Evolutionary conservation across 2,329 filamentous ascomycete species (phyloP).

Genomic region (Amauroascus verrucosus): DNA sequence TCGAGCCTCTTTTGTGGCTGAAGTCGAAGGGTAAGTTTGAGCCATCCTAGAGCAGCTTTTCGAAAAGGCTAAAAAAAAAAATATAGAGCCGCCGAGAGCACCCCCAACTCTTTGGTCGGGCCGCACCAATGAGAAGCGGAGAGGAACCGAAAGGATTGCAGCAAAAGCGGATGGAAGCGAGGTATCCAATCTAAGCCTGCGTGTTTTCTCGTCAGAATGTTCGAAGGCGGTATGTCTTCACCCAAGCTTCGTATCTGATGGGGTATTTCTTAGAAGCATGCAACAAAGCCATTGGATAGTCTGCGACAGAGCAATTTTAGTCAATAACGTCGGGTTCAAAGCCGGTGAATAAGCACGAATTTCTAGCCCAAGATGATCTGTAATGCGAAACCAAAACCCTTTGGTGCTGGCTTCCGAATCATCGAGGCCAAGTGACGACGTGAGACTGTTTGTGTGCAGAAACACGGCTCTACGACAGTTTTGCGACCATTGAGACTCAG

Average conservation of each 20-base stretch:
- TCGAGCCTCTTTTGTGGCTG: not conserved
- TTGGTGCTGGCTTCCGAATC: no score
- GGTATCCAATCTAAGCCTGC: not conserved
- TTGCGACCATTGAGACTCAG: no score
- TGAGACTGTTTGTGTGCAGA: no score
- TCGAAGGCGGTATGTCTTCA: not conserved
- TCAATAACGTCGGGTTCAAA: no score
- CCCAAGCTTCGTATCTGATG: not conserved
- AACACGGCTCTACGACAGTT: no score
- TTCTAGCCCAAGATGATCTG: no score
- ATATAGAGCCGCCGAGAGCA: not conserved
- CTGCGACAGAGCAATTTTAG: no score
- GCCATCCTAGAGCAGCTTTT: not conserved
- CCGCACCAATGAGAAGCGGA: not conserved
- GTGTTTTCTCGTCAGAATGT: not conserved
- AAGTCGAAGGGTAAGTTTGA: not conserved
- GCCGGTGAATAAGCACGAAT: no score
- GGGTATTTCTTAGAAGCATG: not conserved
- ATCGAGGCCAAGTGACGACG: no score
- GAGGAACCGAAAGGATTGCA: not conserved
- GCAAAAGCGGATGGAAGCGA: not conserved
- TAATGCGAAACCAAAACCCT: no score
- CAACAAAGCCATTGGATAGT: no score
- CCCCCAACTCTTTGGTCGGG: not conserved
- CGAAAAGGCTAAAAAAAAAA: not conserved